Evolutionary conservation across 139 green algal genomes (phyloP).

Genomic region (Chlamydomonas urium): DNA sequence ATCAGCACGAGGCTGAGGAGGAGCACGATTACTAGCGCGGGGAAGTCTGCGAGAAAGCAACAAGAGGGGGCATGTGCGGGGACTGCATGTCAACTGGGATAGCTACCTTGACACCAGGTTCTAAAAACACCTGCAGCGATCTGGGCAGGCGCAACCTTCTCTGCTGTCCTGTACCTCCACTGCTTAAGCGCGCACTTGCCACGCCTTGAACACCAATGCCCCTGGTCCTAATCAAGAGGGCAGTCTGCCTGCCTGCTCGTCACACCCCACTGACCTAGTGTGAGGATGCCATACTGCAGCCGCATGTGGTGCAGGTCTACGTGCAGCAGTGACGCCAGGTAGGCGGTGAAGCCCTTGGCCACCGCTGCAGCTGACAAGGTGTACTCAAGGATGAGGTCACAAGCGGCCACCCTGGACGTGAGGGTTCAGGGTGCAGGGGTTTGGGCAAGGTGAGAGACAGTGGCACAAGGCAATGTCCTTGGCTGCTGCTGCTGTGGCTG

Average conservation of each 20-base stretch:
- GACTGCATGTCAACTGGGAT: no score
- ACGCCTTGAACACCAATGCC: no score
- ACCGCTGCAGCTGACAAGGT: conserved; percentile 71
- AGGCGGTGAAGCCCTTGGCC: conserved; percentile 78
- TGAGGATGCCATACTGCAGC: conserved; percentile 16
- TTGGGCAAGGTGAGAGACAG: no score
- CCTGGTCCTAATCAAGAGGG: neutral
- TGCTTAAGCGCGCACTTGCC: no score
- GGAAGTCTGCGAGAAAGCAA: conserved; percentile 40
- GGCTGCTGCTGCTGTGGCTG: no score
- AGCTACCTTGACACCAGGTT: no score
- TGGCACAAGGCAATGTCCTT: no score
- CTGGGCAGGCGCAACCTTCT: no score
- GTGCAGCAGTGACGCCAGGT: conserved; percentile 61
- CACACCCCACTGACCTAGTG: conserved; percentile 1
- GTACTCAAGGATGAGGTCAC: conserved; percentile 85
- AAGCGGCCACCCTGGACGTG: conserved; percentile 54
- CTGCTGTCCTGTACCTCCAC: no score
- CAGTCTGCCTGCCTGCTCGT: neutral
- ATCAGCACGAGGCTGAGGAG: conserved; percentile 55
- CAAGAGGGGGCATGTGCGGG: neutral
- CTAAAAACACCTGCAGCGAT: no score
- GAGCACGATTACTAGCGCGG: conserved; percentile 38
- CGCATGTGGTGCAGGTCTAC: conserved; percentile 20
- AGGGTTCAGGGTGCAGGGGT: no score